A percentile compares a stretch with the other conserved stretches of the same genome.
Evolutionary conservation across 169 alveolate species (phyloP).

Genomic region (Cryptosporidium tyzzeri): DNA sequence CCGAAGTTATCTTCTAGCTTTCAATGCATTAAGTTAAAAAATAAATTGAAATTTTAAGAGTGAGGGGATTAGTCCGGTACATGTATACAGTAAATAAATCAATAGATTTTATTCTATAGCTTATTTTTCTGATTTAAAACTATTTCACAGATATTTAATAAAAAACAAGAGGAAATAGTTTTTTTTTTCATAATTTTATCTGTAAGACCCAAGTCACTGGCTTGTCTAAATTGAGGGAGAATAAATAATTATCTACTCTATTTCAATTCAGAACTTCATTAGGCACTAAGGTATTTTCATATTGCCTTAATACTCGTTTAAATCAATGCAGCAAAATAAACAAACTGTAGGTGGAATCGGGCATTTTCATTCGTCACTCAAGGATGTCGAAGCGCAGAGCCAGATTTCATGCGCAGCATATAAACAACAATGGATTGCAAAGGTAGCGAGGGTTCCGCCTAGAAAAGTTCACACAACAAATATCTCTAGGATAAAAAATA

Average conservation of each 20-base stretch:
- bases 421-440: constrained; percentile 57
- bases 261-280: background rate
- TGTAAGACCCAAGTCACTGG: background rate
- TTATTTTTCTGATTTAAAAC: background rate
- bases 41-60: constrained; percentile 14
- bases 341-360: constrained; percentile 21
- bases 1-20: background rate
- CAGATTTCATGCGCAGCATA: constrained; percentile 1
- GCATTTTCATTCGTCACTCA: background rate
- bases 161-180: background rate
- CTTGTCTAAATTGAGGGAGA: background rate
- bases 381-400: background rate
- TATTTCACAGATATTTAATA: background rate
- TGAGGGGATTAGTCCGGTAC: constrained; percentile 35
- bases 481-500: constrained; percentile 37
- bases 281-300: background rate
- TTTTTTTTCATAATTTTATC: background rate
- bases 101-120: background rate
- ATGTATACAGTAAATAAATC: background rate
- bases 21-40: background rate
- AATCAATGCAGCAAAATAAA: constrained; percentile 30
- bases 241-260: background rate
- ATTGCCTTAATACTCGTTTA: background rate
- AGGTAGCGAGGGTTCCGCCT: constrained; percentile 55
- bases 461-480: constrained; percentile 59